Conservation (phyloP, 2,329 filamentous ascomycete species). For the Colletotrichum sp. region DNA sequence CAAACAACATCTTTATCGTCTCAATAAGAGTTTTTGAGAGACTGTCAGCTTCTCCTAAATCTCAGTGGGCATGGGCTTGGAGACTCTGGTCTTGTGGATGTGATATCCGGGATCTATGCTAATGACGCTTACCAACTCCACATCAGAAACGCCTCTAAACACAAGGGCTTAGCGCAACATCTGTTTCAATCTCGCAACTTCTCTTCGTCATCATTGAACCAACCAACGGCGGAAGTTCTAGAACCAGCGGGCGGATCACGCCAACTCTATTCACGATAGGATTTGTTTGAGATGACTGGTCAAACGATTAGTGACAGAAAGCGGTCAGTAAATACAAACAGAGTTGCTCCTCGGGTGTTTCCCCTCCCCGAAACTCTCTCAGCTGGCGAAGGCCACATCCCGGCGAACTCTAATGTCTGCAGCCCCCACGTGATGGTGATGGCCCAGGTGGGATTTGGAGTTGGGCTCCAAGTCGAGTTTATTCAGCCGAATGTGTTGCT, state of each 20-base stretch:
- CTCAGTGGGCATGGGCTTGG: background rate
- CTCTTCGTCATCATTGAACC: background rate
- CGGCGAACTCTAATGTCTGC: background rate
- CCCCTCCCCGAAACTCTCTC: background rate
- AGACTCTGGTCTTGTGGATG: background rate
- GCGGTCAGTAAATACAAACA: background rate
- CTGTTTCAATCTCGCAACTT: background rate
- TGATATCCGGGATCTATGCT: background rate
- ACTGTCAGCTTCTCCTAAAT: background rate
- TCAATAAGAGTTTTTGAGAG: background rate
- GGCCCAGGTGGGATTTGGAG: background rate
- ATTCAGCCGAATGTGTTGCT: constrained; percentile 3
- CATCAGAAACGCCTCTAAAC: background rate
- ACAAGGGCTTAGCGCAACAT: background rate
- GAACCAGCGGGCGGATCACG: background rate
- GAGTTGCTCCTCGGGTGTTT: background rate
- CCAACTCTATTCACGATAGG: background rate
- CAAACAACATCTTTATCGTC: background rate
- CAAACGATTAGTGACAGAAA: background rate
- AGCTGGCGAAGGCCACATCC: background rate
- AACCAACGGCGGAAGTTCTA: background rate
- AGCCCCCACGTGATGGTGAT: background rate
- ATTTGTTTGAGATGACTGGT: background rate
- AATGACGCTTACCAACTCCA: background rate
- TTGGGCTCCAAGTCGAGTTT: background rate